Percentiles rank a stretch among this genome's conserved stretches.
Evolutionary conservation across 2,329 filamentous ascomycete genomes (phyloP).

Genomic region (Ambrosiella xylebori): DNA sequence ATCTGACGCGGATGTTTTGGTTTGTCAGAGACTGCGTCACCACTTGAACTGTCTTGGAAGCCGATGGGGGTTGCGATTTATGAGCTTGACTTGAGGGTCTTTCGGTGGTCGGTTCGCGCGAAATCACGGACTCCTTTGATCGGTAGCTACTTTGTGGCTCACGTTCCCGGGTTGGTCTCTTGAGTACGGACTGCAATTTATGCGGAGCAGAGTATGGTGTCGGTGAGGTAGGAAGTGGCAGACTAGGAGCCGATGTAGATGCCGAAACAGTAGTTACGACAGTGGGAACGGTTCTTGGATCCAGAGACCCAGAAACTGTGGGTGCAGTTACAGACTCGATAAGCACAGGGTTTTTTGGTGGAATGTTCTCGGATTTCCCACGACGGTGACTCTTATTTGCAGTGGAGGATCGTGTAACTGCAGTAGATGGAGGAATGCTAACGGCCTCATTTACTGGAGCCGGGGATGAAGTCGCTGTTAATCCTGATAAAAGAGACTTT

Average conservation of each 20-base stretch:
- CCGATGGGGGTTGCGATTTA: not conserved
- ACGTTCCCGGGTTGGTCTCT: conserved; percentile 7
- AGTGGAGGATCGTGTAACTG: conserved; percentile 20
- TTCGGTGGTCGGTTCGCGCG: conserved; percentile 1
- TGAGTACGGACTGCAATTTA: conserved; percentile 6
- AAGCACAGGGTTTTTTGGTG: conserved; percentile 4
- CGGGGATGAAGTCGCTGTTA: conserved; percentile 13
- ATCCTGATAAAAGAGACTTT: conserved; percentile 16
- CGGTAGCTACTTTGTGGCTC: not conserved
- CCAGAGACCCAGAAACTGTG: not conserved
- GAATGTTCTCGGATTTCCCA: conserved; percentile 11
- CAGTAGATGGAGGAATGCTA: conserved; percentile 23
- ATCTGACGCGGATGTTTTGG: conserved; percentile 16
- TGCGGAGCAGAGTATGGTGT: conserved; percentile 12
- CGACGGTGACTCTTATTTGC: conserved; percentile 16
- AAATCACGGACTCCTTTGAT: not conserved
- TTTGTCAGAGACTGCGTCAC: not conserved
- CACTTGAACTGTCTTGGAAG: not conserved
- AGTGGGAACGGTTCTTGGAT: conserved; percentile 1
- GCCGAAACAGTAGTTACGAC: conserved; percentile 8
- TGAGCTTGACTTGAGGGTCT: not conserved
- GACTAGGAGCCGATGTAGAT: conserved; percentile 7
- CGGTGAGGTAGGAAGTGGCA: conserved; percentile 16
- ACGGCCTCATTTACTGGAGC: conserved; percentile 13
- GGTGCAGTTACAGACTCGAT: conserved; percentile 5